phyloP scores from a whole-genome alignment of 2,329 filamentous ascomycete genomes.

The Diaporthe australafricana region DNA sequence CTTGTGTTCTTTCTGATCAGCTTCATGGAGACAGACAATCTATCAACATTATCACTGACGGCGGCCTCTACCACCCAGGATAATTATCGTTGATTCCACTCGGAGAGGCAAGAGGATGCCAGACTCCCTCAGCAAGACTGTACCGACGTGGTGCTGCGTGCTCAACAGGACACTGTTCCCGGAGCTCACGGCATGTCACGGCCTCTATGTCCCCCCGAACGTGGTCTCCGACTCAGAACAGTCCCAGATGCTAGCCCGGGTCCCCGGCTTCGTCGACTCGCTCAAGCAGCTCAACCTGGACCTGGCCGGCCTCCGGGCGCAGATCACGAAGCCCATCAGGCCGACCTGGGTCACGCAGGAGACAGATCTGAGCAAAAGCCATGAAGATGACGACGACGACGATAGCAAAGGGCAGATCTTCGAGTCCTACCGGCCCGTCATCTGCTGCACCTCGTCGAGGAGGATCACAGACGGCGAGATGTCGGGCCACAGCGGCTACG shows the following conservation, averaged over 20 bases:
- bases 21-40: no score
- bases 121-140: constrained; percentile 91
- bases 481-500: constrained; percentile 75
- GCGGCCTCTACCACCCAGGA: constrained; percentile 52
- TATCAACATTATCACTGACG: neutral
- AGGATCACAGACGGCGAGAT: constrained; percentile 76
- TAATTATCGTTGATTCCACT: constrained; percentile 93
- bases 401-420: constrained; percentile 52
- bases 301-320: constrained; percentile 62
- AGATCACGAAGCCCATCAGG: constrained; percentile 77
- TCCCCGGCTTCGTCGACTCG: constrained; percentile 66
- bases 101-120: constrained; percentile 94
- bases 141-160: constrained; percentile 93
- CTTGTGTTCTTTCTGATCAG: neutral
- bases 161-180: constrained; percentile 85
- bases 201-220: constrained; percentile 77
- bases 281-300: constrained; percentile 70
- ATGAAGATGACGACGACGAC: constrained; percentile 32
- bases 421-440: constrained; percentile 74
- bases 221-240: constrained; percentile 81
- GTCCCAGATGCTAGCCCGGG: constrained; percentile 76
- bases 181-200: constrained; percentile 54
- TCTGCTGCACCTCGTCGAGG: constrained; percentile 88
- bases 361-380: constrained; percentile 57
- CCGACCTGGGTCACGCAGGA: constrained; percentile 85